Percentiles rank a stretch among this genome's conserved stretches.
These are phyloP conservation scores for Xylariomycetidae sp. DNA, from an alignment of 2,329 filamentous ascomycete genomes.

Conservation along the genomic window DNA sequence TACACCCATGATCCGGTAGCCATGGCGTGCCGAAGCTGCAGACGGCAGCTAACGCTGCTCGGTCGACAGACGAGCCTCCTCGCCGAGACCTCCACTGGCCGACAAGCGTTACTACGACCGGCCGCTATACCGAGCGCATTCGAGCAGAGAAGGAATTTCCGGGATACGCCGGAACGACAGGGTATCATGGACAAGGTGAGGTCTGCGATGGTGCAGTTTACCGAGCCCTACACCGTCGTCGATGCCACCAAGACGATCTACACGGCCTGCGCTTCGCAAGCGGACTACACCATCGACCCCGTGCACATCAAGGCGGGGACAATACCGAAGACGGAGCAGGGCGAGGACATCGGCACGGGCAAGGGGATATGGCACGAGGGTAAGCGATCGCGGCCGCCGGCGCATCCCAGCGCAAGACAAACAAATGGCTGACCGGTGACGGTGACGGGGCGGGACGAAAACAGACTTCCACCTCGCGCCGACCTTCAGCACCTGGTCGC, in stretches of 20 bases:
- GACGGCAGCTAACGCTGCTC: conserved; percentile 32
- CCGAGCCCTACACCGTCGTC: conserved; percentile 65
- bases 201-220: conserved; percentile 18
- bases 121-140: conserved; percentile 4
- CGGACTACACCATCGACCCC: conserved; percentile 70
- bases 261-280: conserved; percentile 65
- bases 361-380: conserved; percentile 77
- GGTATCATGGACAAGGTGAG: conserved; percentile 20
- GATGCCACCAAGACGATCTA: conserved; percentile 73
- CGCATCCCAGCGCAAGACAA: conserved; percentile 1
- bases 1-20: conserved; percentile 4
- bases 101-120: conserved; percentile 6
- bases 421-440: too few relatives aligned
- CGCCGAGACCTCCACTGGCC: conserved; percentile 14
- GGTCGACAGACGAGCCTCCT: conserved; percentile 18
- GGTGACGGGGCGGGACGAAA: too few relatives aligned
- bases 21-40: conserved; percentile 47
- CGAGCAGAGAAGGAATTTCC: conserved; percentile 29
- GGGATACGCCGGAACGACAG: conserved; percentile 27
- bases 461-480: conserved; percentile 73
- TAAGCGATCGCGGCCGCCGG: too few relatives aligned
- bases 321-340: conserved; percentile 66
- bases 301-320: conserved; percentile 58
- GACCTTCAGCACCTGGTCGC: conserved; percentile 93
- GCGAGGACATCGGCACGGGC: conserved; percentile 75